Conservation (phyloP, 2,329 filamentous ascomycete species). For the Aspergillus ustus region DNA sequence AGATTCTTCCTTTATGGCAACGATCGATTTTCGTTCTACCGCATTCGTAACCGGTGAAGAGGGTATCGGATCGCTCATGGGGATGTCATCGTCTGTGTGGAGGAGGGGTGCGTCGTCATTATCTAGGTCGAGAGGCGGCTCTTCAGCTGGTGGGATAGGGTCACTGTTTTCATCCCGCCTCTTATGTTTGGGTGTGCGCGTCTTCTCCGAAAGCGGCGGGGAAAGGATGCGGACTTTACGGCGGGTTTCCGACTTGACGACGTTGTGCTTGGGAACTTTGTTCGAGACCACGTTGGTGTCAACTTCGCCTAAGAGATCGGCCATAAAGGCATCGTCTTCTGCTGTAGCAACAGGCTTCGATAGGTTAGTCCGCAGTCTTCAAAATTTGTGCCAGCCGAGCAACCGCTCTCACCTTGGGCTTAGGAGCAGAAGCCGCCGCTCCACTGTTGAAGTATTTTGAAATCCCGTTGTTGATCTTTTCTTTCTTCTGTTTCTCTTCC, state of each 20-base stretch:
- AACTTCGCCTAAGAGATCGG: slow-evolving; percentile 82
- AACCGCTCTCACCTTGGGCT: slow-evolving; percentile 71
- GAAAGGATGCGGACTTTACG: slow-evolving; percentile 81
- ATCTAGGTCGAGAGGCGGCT: slow-evolving; percentile 46
- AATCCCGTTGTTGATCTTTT: slow-evolving; percentile 89
- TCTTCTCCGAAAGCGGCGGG: slow-evolving; percentile 65
- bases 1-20: slow-evolving; percentile 65
- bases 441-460: slow-evolving; percentile 92
- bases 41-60: slow-evolving; percentile 86
- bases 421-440: slow-evolving; percentile 63
- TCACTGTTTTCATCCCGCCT: slow-evolving; percentile 46
- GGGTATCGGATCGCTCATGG: slow-evolving; percentile 83
- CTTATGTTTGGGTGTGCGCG: slow-evolving; percentile 60
- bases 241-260: slow-evolving; percentile 74
- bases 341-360: slow-evolving; percentile 74
- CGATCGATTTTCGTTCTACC: slow-evolving; percentile 69
- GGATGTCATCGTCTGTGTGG: slow-evolving; percentile 69
- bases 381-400: not conserved
- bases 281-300: slow-evolving; percentile 72
- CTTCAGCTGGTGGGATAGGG: slow-evolving; percentile 49
- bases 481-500: slow-evolving; percentile 81
- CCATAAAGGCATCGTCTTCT: slow-evolving; percentile 87
- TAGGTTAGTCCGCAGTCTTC: slow-evolving; percentile 13
- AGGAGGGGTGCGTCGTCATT: slow-evolving; percentile 63
- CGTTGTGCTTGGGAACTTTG: slow-evolving; percentile 61